phyloP scores from a whole-genome alignment of 2,329 filamentous ascomycete genomes.

The Apiospora marii region DNA sequence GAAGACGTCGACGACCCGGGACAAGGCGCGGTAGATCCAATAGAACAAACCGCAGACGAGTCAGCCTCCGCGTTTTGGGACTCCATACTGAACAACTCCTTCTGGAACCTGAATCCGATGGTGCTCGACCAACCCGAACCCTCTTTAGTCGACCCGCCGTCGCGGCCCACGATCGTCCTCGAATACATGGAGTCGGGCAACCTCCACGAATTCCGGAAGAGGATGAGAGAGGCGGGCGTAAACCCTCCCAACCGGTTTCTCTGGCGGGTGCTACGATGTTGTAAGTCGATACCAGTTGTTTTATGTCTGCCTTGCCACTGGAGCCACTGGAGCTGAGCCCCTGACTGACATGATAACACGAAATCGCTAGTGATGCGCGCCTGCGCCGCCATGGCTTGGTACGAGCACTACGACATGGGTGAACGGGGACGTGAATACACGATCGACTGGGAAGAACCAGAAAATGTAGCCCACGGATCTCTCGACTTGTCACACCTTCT shows the following conservation, averaged over 20 bases:
- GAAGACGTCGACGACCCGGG: neutral
- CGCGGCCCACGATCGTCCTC: conserved; percentile 4
- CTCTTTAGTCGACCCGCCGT: neutral
- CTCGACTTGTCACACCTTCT: conserved; percentile 22
- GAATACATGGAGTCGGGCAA: conserved; percentile 23
- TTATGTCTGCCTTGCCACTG: neutral
- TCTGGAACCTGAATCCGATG: neutral
- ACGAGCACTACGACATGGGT: neutral
- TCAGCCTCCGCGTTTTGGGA: neutral
- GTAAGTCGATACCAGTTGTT: neutral
- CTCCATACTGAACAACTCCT: neutral
- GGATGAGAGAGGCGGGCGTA: neutral
- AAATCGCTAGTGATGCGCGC: neutral
- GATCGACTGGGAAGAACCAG: neutral
- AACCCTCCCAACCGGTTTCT: conserved; percentile 18
- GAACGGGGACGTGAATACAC: neutral
- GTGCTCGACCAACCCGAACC: neutral
- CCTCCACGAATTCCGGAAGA: conserved; percentile 16
- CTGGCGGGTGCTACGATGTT: conserved; percentile 16
- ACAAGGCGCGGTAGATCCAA: neutral
- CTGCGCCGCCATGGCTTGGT: neutral
- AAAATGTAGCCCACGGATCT: neutral
- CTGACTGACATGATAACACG: neutral
- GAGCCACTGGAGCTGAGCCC: neutral
- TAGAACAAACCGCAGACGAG: neutral